phyloP scores from a whole-genome alignment of 2,329 filamentous ascomycete species.

The Cytospora chrysosperma region DNA sequence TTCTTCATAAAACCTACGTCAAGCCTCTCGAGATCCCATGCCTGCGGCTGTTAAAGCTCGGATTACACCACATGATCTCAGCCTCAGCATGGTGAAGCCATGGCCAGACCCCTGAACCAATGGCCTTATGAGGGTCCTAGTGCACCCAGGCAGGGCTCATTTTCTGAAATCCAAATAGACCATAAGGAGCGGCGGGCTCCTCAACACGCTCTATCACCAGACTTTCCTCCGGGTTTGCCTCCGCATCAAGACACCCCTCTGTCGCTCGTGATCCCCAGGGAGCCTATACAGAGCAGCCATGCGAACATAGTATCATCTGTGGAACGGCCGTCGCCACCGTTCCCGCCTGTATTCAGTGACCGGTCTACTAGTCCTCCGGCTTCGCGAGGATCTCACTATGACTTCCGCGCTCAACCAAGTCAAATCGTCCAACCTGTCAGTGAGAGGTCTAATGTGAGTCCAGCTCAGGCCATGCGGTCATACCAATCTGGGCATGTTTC shows the following conservation, averaged over 20 bases:
- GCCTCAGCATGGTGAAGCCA: conserved; percentile 35
- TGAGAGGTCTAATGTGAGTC: neutral
- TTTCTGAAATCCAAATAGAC: conserved; percentile 9
- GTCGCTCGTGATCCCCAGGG: conserved; percentile 1
- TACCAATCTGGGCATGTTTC: neutral
- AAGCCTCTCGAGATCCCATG: conserved; percentile 31
- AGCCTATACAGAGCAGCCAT: conserved; percentile 26
- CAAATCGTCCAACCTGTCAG: neutral
- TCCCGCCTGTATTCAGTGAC: conserved; percentile 10
- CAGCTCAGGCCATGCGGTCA: neutral
- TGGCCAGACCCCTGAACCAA: conserved; percentile 36
- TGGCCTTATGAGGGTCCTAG: conserved; percentile 32
- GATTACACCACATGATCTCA: conserved; percentile 31
- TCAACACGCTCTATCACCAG: conserved; percentile 8
- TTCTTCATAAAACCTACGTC: conserved; percentile 9
- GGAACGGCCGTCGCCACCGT: conserved; percentile 26
- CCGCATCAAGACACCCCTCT: neutral
- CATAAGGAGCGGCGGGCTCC: neutral
- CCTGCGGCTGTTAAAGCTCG: conserved; percentile 32
- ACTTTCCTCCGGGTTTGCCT: neutral
- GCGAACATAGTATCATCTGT: conserved; percentile 27
- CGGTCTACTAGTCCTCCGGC: conserved; percentile 3
- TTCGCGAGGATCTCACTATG: neutral
- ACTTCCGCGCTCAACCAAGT: neutral
- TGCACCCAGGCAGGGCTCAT: conserved; percentile 28